Evolutionary conservation across 1,284 basidiomycete species (phyloP), one percentile per base, ranked within the genome.

Genomic region (Papiliotrema fonsecae): DNA sequence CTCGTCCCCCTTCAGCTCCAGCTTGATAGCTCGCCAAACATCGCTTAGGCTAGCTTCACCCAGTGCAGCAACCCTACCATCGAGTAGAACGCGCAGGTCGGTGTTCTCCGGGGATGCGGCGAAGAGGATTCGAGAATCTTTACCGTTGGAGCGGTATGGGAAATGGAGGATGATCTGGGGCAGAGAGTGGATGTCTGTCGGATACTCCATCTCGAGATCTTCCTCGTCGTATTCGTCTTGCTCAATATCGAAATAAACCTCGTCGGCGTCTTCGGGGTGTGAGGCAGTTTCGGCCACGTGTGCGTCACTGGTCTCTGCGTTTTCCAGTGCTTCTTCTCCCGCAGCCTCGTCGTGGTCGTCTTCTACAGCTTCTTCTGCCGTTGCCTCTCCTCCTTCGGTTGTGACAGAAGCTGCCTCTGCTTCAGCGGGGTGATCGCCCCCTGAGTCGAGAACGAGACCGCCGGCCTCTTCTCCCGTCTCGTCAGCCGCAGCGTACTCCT

Each of bases 161-260:
- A 65, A 36, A 39, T 70, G 56, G 34, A 70, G 26, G 27, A 67
- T 56, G 44, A 69, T 57, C 1, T 61, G 51, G 4, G 66, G 62
- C 14, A 64, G 44, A 9, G 55, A 51, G 7, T 60, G 39, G 14
- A 50, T 42, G 28, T 60, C 59, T 10, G 52, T 45, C 10, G 49
- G 49, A 7, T 55, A 49, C 9, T 56, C 50, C 16, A 46, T 44
- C n/a, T 53, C 47, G 19, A 39, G 45, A 2, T 52, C 57, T 16
- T 49, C 49, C 11, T 45, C 46, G 11, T 53, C 56, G 41, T 31
- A 3, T 3, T 31, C 56, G 41, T 18, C n/a, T 3, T 16, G 4
- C 6, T 30, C 41, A 21, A 10, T 11, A 30, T 19, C 25, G 21
- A 7, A 31, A 10, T 43, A 35, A n/a, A 6, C 34, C 34, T 35